These are phyloP conservation scores for Collybia mongolica DNA, from an alignment of 768 basidiomycete species.

Conservation along the genomic window DNA sequence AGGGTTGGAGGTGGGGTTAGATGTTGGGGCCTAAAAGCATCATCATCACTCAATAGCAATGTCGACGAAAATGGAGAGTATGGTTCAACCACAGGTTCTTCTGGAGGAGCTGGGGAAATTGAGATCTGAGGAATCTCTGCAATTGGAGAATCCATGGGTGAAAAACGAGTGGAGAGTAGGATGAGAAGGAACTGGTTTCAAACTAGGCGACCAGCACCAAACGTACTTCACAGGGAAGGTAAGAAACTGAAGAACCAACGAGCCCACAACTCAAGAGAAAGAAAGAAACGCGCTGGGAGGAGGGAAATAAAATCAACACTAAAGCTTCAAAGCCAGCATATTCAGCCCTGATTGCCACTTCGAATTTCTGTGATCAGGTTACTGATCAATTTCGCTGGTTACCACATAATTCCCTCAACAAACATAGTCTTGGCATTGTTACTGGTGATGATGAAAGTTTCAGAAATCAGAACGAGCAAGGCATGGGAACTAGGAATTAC, in stretches of 20 bases:
- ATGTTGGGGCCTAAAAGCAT: slow-evolving; percentile 56
- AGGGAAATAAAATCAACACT: slow-evolving; percentile 2
- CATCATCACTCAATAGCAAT: slow-evolving; percentile 34
- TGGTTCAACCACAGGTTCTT: slow-evolving; percentile 48
- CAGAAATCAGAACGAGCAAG: too few species aligned
- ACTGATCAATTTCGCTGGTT: too few species aligned
- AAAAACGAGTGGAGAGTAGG: slow-evolving; percentile 19
- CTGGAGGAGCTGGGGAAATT: slow-evolving; percentile 67
- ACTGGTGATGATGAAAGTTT: too few species aligned
- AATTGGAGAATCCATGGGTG: slow-evolving; percentile 38
- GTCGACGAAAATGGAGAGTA: slow-evolving; percentile 59
- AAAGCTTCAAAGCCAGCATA: neutral
- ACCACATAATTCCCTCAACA: too few species aligned
- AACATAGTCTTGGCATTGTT: too few species aligned
- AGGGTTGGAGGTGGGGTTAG: slow-evolving; percentile 55
- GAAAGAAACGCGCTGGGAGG: neutral
- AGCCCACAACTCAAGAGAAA: slow-evolving; percentile 12
- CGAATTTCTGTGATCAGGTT: neutral
- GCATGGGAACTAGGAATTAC: too few species aligned
- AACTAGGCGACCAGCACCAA: slow-evolving; percentile 56
- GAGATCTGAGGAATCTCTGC: slow-evolving; percentile 63
- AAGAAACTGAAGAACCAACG: slow-evolving; percentile 5
- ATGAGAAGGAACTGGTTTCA: slow-evolving; percentile 19
- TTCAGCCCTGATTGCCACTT: neutral
- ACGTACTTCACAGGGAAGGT: slow-evolving; percentile 1